Evolutionary conservation across 257 asterid genomes (phyloP).

Genomic region (Phtheirospermum japonicum): DNA sequence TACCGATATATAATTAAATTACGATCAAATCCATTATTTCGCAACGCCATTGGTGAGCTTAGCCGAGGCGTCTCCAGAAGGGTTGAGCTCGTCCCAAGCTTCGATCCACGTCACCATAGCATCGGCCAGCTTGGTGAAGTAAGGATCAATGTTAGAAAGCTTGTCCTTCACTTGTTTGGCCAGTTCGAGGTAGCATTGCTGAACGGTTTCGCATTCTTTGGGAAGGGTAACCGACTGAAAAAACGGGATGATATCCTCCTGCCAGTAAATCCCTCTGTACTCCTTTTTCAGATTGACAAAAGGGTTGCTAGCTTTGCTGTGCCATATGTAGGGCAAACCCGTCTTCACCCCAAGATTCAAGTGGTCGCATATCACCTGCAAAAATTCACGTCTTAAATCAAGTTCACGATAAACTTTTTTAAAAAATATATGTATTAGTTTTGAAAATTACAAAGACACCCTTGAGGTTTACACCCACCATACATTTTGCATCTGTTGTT

Average conservation of each 20-base stretch:
- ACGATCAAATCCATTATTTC: conserved; percentile 25
- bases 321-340: conserved; percentile 82
- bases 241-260: conserved; percentile 72
- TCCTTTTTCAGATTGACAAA: conserved; percentile 80
- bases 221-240: conserved; percentile 52
- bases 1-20: neutral
- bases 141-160: conserved; percentile 51
- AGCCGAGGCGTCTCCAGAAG: conserved; percentile 31
- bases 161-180: conserved; percentile 65
- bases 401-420: neutral
- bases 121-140: conserved; percentile 67
- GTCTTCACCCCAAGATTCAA: conserved; percentile 68
- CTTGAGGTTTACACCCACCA: no score
- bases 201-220: conserved; percentile 64
- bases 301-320: conserved; percentile 91
- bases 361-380: conserved; percentile 76
- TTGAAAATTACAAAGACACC: no score
- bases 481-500: neutral
- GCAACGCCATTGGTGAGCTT: conserved; percentile 16
- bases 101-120: conserved; percentile 87
- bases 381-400: neutral
- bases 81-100: conserved; percentile 91
- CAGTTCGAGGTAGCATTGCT: conserved; percentile 65
- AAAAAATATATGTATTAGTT: neutral
- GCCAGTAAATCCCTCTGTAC: conserved; percentile 83